phyloP scores from a whole-genome alignment of 495 filamentous ascomycete genomes.

The Trichoderma asperelloides region DNA sequence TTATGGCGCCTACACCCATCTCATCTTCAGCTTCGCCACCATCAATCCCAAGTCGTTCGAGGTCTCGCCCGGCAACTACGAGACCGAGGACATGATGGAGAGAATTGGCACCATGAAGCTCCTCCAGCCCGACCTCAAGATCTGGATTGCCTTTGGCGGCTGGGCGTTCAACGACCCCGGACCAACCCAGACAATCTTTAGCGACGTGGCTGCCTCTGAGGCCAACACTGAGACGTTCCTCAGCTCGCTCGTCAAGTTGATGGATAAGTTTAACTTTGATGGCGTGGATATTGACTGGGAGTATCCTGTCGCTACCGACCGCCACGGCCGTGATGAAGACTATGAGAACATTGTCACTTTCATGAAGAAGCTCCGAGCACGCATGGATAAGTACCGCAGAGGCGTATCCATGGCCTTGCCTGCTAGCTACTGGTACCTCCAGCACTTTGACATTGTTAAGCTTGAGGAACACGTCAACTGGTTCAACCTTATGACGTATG shows the following conservation, averaged over 20 bases:
- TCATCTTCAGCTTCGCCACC: constrained; percentile 22
- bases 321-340: constrained; percentile 27
- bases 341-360: constrained; percentile 29
- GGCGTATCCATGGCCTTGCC: not conserved
- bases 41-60: constrained; percentile 16
- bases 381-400: not conserved
- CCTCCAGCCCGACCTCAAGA: constrained; percentile 19
- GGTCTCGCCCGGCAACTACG: constrained; percentile 9
- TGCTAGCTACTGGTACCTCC: constrained; percentile 37
- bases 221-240: constrained; percentile 36
- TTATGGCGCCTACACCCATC: constrained; percentile 13
- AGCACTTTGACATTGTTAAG: constrained; percentile 37
- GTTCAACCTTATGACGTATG: constrained; percentile 51
- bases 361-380: constrained; percentile 21
- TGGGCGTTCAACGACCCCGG: constrained; percentile 35
- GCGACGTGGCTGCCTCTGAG: constrained; percentile 17
- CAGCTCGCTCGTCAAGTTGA: constrained; percentile 28
- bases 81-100: constrained; percentile 16
- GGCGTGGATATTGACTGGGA: constrained; percentile 53
- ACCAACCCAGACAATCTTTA: constrained; percentile 15
- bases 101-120: constrained; percentile 23
- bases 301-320: constrained; percentile 36
- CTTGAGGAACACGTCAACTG: constrained; percentile 37
- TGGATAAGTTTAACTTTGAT: constrained; percentile 40
- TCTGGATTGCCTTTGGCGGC: constrained; percentile 34